Percentiles rank a stretch among this genome's conserved stretches.
Conservation (phyloP, 768 basidiomycete genomes). For the Kwoniella bestiolae region DNA sequence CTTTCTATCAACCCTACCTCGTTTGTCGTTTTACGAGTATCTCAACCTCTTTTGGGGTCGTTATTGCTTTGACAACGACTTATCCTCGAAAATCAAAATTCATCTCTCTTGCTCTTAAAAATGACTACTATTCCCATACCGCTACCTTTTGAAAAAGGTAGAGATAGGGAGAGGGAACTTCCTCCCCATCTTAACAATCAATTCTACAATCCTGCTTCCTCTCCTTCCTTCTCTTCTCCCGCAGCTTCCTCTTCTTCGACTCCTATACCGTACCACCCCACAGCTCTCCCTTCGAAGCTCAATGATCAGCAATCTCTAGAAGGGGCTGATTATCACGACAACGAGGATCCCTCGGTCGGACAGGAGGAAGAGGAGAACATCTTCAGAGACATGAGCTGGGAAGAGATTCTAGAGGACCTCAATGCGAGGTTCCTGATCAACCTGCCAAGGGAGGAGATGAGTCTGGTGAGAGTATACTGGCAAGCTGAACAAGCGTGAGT, state of each 20-base stretch:
- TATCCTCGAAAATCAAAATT: neutral
- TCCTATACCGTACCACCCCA: conserved; percentile 5
- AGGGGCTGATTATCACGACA: neutral
- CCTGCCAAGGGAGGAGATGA: conserved; percentile 88
- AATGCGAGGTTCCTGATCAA: conserved; percentile 84
- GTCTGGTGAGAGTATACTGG: conserved; percentile 91
- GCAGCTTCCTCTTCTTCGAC: conserved; percentile 19
- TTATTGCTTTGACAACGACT: neutral
- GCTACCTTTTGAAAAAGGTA: conserved; percentile 14
- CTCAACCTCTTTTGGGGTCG: too few species aligned
- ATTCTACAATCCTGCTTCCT: conserved; percentile 7
- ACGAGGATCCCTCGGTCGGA: conserved; percentile 26
- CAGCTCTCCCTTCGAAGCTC: conserved; percentile 1
- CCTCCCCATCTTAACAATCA: conserved; percentile 18
- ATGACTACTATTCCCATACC: conserved; percentile 20
- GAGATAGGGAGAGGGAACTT: conserved; percentile 6
- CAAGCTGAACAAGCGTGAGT: conserved; percentile 98
- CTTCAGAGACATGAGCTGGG: conserved; percentile 47
- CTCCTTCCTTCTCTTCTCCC: conserved; percentile 15
- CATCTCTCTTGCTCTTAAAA: neutral
- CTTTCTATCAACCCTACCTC: conserved; percentile 10
- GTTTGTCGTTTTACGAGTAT: neutral
- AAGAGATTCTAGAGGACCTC: conserved; percentile 54
- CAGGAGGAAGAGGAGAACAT: conserved; percentile 40
- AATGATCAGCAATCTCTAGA: neutral